Conservation (phyloP, 2,329 filamentous ascomycete species). For the Pseudopithomyces chartarum region DNA sequence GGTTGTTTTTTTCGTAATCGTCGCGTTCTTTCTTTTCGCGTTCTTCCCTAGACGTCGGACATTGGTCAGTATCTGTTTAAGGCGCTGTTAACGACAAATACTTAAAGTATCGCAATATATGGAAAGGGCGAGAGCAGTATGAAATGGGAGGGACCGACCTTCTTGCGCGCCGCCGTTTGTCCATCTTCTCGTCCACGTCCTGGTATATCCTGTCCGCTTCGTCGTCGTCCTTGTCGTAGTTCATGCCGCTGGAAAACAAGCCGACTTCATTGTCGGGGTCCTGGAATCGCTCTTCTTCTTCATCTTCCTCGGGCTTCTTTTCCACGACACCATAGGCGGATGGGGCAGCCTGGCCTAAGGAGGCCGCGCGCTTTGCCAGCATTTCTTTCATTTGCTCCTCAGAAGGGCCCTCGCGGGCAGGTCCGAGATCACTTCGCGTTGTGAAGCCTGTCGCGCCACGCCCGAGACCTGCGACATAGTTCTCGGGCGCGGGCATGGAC, state of each 20-base stretch:
- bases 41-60: conserved; percentile 77
- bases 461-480: conserved; percentile 88
- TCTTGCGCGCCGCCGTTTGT: conserved; percentile 80
- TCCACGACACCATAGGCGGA: conserved; percentile 73
- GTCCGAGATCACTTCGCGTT: conserved; percentile 93
- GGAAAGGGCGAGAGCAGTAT: conserved; percentile 21
- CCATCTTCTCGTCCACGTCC: conserved; percentile 97
- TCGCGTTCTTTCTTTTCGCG: conserved; percentile 89
- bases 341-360: conserved; percentile 73
- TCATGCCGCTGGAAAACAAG: conserved; percentile 87
- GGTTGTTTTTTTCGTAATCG: conserved; percentile 96
- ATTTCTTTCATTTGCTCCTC: conserved; percentile 99
- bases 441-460: conserved; percentile 98
- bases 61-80: conserved; percentile 80
- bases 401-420: conserved; percentile 90
- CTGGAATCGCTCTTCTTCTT: conserved; percentile 81
- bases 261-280: conserved; percentile 98
- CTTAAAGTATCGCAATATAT: conserved; percentile 41
- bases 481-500: conserved; percentile 71
- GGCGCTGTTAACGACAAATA: conserved; percentile 70
- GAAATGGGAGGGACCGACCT: conserved; percentile 67
- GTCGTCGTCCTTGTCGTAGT: conserved; percentile 94
- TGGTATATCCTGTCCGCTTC: conserved; percentile 97
- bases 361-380: conserved; percentile 88
- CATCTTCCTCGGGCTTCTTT: conserved; percentile 71